phyloP scores from a whole-genome alignment of 2,329 filamentous ascomycete species.

The Incumbomyces delicatus region DNA sequence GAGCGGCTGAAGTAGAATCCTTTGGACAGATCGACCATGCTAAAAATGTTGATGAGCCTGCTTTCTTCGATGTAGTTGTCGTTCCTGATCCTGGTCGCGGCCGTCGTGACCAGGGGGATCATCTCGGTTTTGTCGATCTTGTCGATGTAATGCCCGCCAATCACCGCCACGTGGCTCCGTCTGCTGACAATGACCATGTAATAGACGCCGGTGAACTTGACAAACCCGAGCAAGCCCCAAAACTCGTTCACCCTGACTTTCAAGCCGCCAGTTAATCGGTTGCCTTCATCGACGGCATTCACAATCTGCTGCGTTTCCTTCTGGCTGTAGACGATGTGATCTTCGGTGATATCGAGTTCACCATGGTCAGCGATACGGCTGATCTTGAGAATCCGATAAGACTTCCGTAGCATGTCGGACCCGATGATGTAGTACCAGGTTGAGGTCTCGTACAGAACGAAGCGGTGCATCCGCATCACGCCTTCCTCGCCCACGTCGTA shows the following conservation, averaged over 20 bases:
- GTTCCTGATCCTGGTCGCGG: constrained; percentile 57
- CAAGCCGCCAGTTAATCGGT: constrained; percentile 79
- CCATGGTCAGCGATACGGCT: constrained; percentile 74
- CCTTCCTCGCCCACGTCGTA: constrained; percentile 30
- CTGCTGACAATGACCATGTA: constrained; percentile 98
- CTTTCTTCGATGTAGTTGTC: constrained; percentile 83
- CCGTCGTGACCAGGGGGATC: constrained; percentile 69
- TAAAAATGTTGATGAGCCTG: constrained; percentile 77
- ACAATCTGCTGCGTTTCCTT: constrained; percentile 89
- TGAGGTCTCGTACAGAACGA: constrained; percentile 93
- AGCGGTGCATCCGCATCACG: constrained; percentile 73
- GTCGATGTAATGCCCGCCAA: constrained; percentile 92
- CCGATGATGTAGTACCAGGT: constrained; percentile 91
- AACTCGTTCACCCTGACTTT: constrained; percentile 72
- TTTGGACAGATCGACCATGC: constrained; percentile 78
- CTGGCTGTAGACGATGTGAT: constrained; percentile 88
- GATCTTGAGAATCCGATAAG: constrained; percentile 88
- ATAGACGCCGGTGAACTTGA: constrained; percentile 87
- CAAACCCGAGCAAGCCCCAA: constrained; percentile 91
- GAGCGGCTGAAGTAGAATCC: constrained; percentile 99
- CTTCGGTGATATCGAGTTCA: constrained; percentile 77
- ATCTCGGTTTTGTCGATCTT: constrained; percentile 91
- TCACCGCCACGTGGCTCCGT: constrained; percentile 87
- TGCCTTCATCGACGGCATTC: constrained; percentile 89
- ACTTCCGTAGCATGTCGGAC: constrained; percentile 76